Conservation (phyloP, 352 stramenopile species). For the Bremia lactucae region DNA sequence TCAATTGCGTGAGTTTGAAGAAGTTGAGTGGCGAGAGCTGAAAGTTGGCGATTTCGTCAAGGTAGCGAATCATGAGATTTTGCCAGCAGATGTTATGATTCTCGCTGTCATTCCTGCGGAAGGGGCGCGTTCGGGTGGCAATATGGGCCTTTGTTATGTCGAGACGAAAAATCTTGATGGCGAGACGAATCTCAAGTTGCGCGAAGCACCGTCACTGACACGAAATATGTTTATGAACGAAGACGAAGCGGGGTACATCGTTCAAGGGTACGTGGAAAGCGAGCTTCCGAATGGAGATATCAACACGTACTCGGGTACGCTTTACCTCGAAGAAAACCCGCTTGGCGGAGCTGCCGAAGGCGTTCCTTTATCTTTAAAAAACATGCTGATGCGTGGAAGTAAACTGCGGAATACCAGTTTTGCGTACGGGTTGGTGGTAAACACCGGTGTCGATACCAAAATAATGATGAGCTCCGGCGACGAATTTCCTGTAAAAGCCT, state of each 20-base stretch:
- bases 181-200: slow-evolving; percentile 81
- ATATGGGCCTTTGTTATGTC: slow-evolving; percentile 78
- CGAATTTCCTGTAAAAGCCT: slow-evolving; percentile 75
- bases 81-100: slow-evolving; percentile 74
- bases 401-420: slow-evolving; percentile 85
- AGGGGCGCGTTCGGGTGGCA: slow-evolving; percentile 39
- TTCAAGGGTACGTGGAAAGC: slow-evolving; percentile 68
- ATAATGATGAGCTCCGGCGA: slow-evolving; percentile 87
- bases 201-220: slow-evolving; percentile 47
- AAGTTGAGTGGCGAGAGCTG: slow-evolving; percentile 72
- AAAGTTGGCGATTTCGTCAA: slow-evolving; percentile 77
- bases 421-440: slow-evolving; percentile 86
- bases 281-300: slow-evolving; percentile 77
- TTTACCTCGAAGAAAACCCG: slow-evolving; percentile 51
- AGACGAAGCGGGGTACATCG: slow-evolving; percentile 45
- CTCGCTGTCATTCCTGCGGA: slow-evolving; percentile 61
- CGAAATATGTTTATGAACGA: slow-evolving; percentile 60
- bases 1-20: slow-evolving; percentile 75
- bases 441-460: slow-evolving; percentile 88
- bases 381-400: slow-evolving; percentile 86
- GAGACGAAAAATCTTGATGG: slow-evolving; percentile 86
- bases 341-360: slow-evolving; percentile 25
- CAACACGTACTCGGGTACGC: slow-evolving; percentile 62
- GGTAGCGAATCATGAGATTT: slow-evolving; percentile 73
- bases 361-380: slow-evolving; percentile 66